These are phyloP conservation scores for Psilocybe subaeruginosa DNA, from an alignment of 768 basidiomycete genomes.

Conservation along the genomic window DNA sequence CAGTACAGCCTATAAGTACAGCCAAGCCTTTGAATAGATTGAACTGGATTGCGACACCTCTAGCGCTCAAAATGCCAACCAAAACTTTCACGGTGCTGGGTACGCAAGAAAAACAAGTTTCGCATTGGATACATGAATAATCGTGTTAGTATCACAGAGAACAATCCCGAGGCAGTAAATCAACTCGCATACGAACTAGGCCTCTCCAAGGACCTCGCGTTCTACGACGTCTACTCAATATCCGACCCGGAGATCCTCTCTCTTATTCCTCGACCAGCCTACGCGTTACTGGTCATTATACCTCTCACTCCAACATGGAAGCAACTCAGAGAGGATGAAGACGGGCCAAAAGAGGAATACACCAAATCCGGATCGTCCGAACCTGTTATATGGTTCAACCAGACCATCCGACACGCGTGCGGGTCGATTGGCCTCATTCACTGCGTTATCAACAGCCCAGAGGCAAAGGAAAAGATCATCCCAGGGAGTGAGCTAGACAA, in stretches of 20 bases:
- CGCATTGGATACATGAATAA: neutral
- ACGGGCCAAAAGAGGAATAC: constrained; percentile 3
- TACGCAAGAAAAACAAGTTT: neutral
- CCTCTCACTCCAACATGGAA: constrained; percentile 14
- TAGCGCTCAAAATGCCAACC: no score
- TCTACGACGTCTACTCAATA: constrained; percentile 17
- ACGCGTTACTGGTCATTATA: constrained; percentile 14
- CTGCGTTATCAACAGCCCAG: constrained; percentile 7
- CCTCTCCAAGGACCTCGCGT: constrained; percentile 8
- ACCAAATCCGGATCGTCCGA: constrained; percentile 3
- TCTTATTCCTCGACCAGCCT: constrained; percentile 14
- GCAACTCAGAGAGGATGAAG: constrained; percentile 2
- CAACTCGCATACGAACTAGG: constrained; percentile 11
- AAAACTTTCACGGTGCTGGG: constrained; percentile 9
- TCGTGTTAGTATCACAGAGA: neutral
- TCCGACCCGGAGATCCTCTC: constrained; percentile 7
- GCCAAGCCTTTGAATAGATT: no score
- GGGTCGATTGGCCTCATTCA: constrained; percentile 15
- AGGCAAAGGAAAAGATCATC: neutral
- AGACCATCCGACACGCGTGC: constrained; percentile 14
- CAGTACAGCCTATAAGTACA: no score
- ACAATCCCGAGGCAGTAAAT: constrained; percentile 19
- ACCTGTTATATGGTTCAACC: constrained; percentile 17
- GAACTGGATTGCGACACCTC: no score
- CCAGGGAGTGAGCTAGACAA: constrained; percentile 9